Evolutionary conservation across 2,329 filamentous ascomycete genomes (phyloP).

Genomic region (Xylaria digitata): DNA sequence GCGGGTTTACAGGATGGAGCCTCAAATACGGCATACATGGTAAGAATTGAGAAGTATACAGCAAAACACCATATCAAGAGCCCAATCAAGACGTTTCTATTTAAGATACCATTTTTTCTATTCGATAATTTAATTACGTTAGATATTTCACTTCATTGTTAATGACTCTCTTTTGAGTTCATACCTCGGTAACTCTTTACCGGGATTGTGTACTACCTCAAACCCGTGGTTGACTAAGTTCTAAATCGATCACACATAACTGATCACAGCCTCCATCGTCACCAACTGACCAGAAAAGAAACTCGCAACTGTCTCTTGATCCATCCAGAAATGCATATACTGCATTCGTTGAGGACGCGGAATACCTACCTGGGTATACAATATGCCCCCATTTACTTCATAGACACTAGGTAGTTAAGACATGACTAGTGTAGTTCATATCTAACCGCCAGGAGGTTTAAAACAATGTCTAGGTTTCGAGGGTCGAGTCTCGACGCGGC

Average conservation of each 20-base stretch:
- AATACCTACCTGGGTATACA: neutral
- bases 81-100: neutral
- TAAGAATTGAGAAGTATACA: neutral
- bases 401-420: constrained; percentile 4
- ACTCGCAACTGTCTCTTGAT: neutral
- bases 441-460: neutral
- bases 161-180: neutral
- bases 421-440: constrained; percentile 19
- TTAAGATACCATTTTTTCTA: neutral
- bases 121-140: neutral
- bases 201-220: too few relatives aligned
- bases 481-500: neutral
- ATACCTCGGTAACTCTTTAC: neutral
- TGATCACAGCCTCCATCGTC: neutral
- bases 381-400: neutral
- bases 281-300: constrained; percentile 1
- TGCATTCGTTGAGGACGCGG: neutral
- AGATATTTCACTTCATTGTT: neutral
- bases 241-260: neutral
- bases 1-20: constrained; percentile 18
- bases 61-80: neutral
- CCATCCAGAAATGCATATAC: neutral
- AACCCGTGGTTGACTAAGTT: neutral
- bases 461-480: constrained; percentile 26
- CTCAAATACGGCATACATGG: neutral